These are phyloP conservation scores for Tympanopsis confertula DNA, from an alignment of 2,329 filamentous ascomycete genomes.

Conservation along the genomic window DNA sequence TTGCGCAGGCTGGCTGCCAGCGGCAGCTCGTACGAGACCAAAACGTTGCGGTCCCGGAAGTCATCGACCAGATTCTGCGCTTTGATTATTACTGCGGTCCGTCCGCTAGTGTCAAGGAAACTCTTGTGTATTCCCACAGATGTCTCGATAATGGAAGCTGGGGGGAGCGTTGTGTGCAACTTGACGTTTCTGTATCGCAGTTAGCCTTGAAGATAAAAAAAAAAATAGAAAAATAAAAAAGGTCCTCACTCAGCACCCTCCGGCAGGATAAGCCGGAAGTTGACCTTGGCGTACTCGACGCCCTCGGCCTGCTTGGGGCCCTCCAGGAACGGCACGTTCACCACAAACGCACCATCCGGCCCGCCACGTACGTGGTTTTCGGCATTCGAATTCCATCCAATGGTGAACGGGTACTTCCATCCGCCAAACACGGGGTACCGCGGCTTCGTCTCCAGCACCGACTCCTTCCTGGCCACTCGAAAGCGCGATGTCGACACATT, in stretches of 20 bases:
- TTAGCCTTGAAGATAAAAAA: not conserved
- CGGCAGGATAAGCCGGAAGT: conserved; percentile 73
- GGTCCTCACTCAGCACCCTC: conserved; percentile 72
- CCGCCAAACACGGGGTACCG: conserved; percentile 93
- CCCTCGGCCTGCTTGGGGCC: conserved; percentile 80
- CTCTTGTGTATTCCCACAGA: conserved; percentile 61
- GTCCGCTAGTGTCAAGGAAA: conserved; percentile 86
- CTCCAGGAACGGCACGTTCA: conserved; percentile 87
- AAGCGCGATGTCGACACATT: conserved; percentile 93
- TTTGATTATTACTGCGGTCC: conserved; percentile 69
- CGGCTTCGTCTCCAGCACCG: conserved; percentile 80
- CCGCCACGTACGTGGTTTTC: conserved; percentile 62
- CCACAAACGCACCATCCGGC: conserved; percentile 59
- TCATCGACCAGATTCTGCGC: conserved; percentile 86
- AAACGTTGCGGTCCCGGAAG: conserved; percentile 67
- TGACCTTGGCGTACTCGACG: conserved; percentile 71
- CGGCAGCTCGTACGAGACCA: conserved; percentile 82
- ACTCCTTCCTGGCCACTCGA: conserved; percentile 64
- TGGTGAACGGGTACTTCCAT: conserved; percentile 95
- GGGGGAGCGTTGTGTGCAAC: conserved; percentile 63
- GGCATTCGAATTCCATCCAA: conserved; percentile 88
- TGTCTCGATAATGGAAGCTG: conserved; percentile 44
- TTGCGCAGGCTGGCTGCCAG: conserved; percentile 68
- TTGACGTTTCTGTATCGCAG: conserved; percentile 56
- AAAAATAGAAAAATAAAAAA: not conserved